phyloP scores from a whole-genome alignment of 2,329 filamentous ascomycete genomes.

The Diplodia corticola region DNA sequence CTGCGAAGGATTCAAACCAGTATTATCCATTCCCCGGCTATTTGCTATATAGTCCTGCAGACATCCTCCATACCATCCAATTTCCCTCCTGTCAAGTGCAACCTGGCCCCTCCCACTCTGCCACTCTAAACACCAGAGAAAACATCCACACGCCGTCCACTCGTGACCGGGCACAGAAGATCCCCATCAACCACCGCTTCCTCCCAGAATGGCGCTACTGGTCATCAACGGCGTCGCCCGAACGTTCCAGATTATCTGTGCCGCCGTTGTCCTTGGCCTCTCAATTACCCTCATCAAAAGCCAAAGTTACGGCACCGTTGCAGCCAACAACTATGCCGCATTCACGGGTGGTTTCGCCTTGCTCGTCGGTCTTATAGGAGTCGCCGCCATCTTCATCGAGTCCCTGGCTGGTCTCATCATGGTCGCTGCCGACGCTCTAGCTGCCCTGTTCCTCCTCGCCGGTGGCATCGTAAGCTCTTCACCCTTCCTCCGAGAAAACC shows the following conservation, averaged over 20 bases:
- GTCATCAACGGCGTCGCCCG: slow-evolving; percentile 9
- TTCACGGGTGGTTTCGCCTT: slow-evolving; percentile 31
- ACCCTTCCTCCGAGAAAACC: background rate
- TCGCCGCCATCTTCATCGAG: slow-evolving; percentile 28
- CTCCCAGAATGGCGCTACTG: background rate
- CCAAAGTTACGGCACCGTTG: slow-evolving; percentile 27
- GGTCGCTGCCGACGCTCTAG: slow-evolving; percentile 27
- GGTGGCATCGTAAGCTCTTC: slow-evolving; percentile 30
- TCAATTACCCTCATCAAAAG: slow-evolving; percentile 29
- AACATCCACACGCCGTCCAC: background rate
- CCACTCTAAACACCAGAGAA: background rate
- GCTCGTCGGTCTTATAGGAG: slow-evolving; percentile 28
- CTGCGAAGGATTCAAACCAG: background rate
- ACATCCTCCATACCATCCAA: background rate
- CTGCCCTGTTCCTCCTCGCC: slow-evolving; percentile 29
- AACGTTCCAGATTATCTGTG: slow-evolving; percentile 28
- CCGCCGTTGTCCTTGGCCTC: slow-evolving; percentile 31
- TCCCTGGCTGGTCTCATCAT: slow-evolving; percentile 27
- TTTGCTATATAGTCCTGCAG: background rate
- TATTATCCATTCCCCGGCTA: background rate
- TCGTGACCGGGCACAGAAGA: too few species aligned
- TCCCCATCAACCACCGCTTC: too few species aligned
- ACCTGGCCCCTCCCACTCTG: background rate
- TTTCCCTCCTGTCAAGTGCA: background rate
- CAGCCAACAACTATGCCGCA: slow-evolving; percentile 28